Percentiles rank a stretch among this genome's conserved stretches.
These are phyloP conservation scores for Rachicladosporium sp. DNA, from an alignment of 2,329 filamentous ascomycete species.

Conservation along the genomic window DNA sequence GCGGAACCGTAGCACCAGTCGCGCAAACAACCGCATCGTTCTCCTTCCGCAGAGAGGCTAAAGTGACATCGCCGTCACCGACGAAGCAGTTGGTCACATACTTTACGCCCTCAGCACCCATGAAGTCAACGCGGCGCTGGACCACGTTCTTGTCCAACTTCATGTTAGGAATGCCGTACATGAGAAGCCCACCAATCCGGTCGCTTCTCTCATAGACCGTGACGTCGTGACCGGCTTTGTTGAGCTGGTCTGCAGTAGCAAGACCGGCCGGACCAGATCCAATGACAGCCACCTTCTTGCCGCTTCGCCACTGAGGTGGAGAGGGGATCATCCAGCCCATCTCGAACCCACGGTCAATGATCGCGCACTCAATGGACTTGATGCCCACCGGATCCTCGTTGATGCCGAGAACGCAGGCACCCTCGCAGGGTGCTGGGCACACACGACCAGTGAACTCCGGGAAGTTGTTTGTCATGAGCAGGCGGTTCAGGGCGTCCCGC, in stretches of 20 bases:
- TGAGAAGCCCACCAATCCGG: conserved; percentile 78
- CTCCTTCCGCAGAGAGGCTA: conserved; percentile 58
- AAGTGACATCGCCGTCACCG: conserved; percentile 56
- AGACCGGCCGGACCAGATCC: conserved; percentile 88
- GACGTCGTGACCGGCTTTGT: conserved; percentile 77
- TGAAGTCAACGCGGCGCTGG: conserved; percentile 87
- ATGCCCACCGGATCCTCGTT: conserved; percentile 96
- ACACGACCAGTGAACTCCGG: conserved; percentile 96
- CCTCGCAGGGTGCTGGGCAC: conserved; percentile 91
- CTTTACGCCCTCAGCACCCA: conserved; percentile 74
- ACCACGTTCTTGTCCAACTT: conserved; percentile 97
- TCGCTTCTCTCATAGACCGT: conserved; percentile 94
- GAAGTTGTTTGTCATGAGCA: conserved; percentile 97
- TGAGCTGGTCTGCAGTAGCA: conserved; percentile 83
- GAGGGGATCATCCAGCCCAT: conserved; percentile 94
- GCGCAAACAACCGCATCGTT: conserved; percentile 82
- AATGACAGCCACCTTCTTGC: conserved; percentile 79
- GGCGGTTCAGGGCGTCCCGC: conserved; percentile 79
- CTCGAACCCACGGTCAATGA: conserved; percentile 93
- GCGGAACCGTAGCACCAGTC: conserved; percentile 83
- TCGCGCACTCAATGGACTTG: conserved; percentile 96
- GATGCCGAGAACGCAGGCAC: conserved; percentile 89
- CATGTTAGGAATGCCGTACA: conserved; percentile 99
- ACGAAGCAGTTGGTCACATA: conserved; percentile 70
- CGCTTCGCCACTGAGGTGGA: conserved; percentile 66